A percentile compares a stretch with the other conserved stretches of the same genome.
These are phyloP conservation scores for Beauveria asiatica DNA, from an alignment of 2,329 filamentous ascomycete genomes.

Conservation along the genomic window DNA sequence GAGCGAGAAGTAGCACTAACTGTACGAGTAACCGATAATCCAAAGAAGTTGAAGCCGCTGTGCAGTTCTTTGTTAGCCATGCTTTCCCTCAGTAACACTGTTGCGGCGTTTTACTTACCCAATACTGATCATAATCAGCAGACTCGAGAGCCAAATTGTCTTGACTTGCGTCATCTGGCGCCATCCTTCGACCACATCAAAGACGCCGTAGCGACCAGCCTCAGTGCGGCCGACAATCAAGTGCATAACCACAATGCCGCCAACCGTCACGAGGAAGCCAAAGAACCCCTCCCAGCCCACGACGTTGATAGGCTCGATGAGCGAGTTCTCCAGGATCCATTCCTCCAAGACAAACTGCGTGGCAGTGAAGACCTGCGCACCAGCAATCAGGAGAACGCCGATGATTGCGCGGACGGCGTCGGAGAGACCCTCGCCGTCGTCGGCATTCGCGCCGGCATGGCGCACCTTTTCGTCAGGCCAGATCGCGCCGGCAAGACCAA, in stretches of 20 bases:
- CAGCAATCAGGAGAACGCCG: slow-evolving; percentile 83
- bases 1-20: slow-evolving; percentile 90
- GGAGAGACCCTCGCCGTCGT: slow-evolving; percentile 26
- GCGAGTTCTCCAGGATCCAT: slow-evolving; percentile 64
- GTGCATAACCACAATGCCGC: slow-evolving; percentile 76
- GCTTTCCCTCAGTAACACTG: neutral
- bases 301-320: slow-evolving; percentile 72
- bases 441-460: slow-evolving; percentile 24
- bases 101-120: slow-evolving; percentile 47
- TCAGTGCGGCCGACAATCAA: slow-evolving; percentile 66
- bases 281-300: slow-evolving; percentile 97
- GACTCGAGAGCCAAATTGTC: slow-evolving; percentile 63
- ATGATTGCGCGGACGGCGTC: slow-evolving; percentile 52
- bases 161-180: slow-evolving; percentile 67
- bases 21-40: slow-evolving; percentile 78
- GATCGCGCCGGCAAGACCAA: slow-evolving; percentile 81
- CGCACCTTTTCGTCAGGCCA: slow-evolving; percentile 53
- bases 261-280: slow-evolving; percentile 69
- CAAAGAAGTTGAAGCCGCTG: slow-evolving; percentile 98
- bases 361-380: slow-evolving; percentile 92
- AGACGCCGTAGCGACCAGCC: slow-evolving; percentile 70
- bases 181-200: slow-evolving; percentile 82
- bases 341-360: slow-evolving; percentile 95
- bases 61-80: slow-evolving; percentile 15
- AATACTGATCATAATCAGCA: slow-evolving; percentile 96